Base-by-base conservation (phyloP, 768 basidiomycete genomes). In the Boletus vermiculosoides region DNA sequence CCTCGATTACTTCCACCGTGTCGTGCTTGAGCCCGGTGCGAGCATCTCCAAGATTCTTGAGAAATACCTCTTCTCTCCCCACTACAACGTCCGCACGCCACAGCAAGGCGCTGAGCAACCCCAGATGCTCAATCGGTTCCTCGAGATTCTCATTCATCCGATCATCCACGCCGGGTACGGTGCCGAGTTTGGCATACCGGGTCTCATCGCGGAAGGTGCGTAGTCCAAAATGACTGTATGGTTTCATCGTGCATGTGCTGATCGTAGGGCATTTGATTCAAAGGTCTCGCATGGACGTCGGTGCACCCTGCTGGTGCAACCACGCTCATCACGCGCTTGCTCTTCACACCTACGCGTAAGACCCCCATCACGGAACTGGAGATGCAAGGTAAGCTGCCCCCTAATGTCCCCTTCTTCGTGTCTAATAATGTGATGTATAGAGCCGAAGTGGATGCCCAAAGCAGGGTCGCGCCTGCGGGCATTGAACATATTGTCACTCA, bases 101-200 rank as follows among this genome's bases (percentile, higher is more conserved):
- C 49, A 50, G 34, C 61, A 55, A 36, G 70, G 63, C 12, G 69
- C 71, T 5, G 67, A 73, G 45, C 76, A 80, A 28, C 83, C 83
- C 0, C 71, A 78, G 58, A 85, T 89, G 84, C 69, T 89, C 2
- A 80, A 77, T 57, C 79, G 86, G 15, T 77, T 84, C 56, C 59
- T 86, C 33, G 77, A 80, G 13, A 85, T 84, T 20, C 69, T 89
- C 23, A 55, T 88, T 2, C 88, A 90, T 58, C 84, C 87, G 0
- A 59, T 88, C 54, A 88, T 90, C 39, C 84, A 88, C 62, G 59
- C 74, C 4, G 87, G 84, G 4, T 82, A 83, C 64, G 88, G 86
- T 2, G 69, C 78, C 9, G 88, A 89, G 64, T 88, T 89, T 56
- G 78, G 79, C 15, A 50, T 88, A 34, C 80, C 78, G 12, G 87